phyloP scores from a whole-genome alignment of 257 asterid genomes.

The Petunia secreta region DNA sequence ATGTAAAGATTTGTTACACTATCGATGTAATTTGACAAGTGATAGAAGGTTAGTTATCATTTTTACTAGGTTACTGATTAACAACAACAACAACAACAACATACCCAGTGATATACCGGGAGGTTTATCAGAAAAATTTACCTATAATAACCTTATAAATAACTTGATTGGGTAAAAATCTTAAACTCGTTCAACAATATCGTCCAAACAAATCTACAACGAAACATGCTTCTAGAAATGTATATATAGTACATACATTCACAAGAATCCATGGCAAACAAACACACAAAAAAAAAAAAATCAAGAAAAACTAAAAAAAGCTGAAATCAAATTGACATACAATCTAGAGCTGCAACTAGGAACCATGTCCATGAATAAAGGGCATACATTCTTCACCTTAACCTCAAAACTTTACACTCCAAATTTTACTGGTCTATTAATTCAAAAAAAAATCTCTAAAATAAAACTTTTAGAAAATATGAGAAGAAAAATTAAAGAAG shows the following conservation, averaged over 20 bases:
- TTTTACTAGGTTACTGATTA: too few species aligned
- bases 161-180: too few species aligned
- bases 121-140: too few species aligned
- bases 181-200: not conserved
- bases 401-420: too few species aligned
- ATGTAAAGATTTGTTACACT: too few species aligned
- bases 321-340: not conserved
- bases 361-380: not conserved
- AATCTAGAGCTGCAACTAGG: not conserved
- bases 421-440: conserved; percentile 9
- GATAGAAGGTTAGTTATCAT: too few species aligned
- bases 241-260: not conserved
- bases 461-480: not conserved
- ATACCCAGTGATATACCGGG: too few species aligned
- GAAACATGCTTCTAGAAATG: not conserved
- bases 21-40: too few species aligned
- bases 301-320: not conserved
- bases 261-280: not conserved
- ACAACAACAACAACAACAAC: too few species aligned
- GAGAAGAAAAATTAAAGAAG: not conserved
- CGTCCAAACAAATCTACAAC: not conserved
- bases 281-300: too few species aligned
- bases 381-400: conserved; percentile 12
- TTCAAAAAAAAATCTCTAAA: not conserved
- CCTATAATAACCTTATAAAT: too few species aligned